phyloP scores from a whole-genome alignment of 768 basidiomycete species.

The Hortiboletus campestris region DNA sequence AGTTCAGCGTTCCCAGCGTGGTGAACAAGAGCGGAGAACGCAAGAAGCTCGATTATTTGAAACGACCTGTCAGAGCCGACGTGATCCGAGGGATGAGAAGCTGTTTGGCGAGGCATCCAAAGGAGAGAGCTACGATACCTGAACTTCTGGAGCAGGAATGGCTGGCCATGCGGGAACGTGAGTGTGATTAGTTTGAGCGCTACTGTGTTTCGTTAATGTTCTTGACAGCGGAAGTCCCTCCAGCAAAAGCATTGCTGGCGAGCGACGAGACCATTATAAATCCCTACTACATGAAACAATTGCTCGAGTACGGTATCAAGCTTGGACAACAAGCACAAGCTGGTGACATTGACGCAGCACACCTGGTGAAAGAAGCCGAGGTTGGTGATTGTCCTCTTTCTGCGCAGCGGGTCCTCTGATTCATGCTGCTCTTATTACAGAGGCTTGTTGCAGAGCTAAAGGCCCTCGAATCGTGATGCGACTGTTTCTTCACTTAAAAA shows the following conservation, averaged over 20 bases:
- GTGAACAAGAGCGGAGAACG: constrained; percentile 34
- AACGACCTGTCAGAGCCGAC: constrained; percentile 63
- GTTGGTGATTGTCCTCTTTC: constrained; percentile 34
- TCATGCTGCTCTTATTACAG: constrained; percentile 31
- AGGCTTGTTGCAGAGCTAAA: constrained; percentile 66
- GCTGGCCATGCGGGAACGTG: constrained; percentile 53
- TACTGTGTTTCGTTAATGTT: not conserved
- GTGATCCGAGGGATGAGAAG: constrained; percentile 82
- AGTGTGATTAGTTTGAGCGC: constrained; percentile 3
- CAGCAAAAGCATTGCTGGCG: constrained; percentile 35
- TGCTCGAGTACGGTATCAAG: constrained; percentile 68
- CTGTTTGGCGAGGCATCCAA: constrained; percentile 77
- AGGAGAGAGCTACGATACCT: constrained; percentile 84
- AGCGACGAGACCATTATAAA: constrained; percentile 71
- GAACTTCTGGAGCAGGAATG: constrained; percentile 82
- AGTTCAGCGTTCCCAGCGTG: constrained; percentile 50
- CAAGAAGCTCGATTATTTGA: constrained; percentile 65
- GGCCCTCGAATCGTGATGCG: constrained; percentile 40
- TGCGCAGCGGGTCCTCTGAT: not conserved
- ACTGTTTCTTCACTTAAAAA: not conserved
- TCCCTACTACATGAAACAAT: constrained; percentile 75
- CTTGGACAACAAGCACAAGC: constrained; percentile 45
- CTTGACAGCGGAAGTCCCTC: constrained; percentile 25
- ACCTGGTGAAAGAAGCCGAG: constrained; percentile 53
- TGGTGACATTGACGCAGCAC: constrained; percentile 44